Base-by-base conservation (phyloP, 805 yeast species). In the Starmerella tilneyi region DNA sequence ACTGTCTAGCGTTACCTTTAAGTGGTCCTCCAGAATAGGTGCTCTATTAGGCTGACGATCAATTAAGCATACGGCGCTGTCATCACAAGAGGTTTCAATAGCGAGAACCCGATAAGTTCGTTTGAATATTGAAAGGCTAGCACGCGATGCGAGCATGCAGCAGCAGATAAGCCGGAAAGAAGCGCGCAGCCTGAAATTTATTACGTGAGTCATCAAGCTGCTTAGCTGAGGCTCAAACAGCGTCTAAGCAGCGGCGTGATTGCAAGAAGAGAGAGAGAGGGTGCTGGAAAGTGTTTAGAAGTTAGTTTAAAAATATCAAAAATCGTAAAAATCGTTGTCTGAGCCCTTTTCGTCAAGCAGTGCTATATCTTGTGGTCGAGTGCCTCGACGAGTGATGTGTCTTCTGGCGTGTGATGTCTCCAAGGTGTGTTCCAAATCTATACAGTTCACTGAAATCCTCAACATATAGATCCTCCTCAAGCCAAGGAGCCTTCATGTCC, bases 21-120 rank as follows among this genome's bases (percentile, higher is more conserved):
- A 54, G 49, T 88, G 85, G 20, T 70, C 76, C 2, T 84, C 43
- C 1, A 81, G 62, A 0, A 52, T 62, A 0, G 83, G 78, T 3
- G 73, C 65, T 21, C 60, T 53, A 1, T 59, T 53, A 1, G 55
- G 50, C 7, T 41, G 48, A 43, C 86, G 67, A 31, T 79, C 79
- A 3, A 88, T 59, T 7, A 89, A 64, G 0, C 95, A 83, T 2
- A 86, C 89, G 54, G 96, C 86, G 0, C 96, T 75, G 62, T 92
- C 98, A 62, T 92, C 98, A 59, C 98, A 92, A 0, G 96, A 84
- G 0, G 94, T 76, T 59, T 92, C 98, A 12, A 92, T 76, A 0
- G 96, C 92, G 19, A 92, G 65, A 0, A 88, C 92, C 34, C 69
- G 70, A 59, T 83, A 84, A 3, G 21, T 9, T 9, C 55, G 35